Conservation (phyloP, 768 basidiomycete genomes). For the Collybia nuda region DNA sequence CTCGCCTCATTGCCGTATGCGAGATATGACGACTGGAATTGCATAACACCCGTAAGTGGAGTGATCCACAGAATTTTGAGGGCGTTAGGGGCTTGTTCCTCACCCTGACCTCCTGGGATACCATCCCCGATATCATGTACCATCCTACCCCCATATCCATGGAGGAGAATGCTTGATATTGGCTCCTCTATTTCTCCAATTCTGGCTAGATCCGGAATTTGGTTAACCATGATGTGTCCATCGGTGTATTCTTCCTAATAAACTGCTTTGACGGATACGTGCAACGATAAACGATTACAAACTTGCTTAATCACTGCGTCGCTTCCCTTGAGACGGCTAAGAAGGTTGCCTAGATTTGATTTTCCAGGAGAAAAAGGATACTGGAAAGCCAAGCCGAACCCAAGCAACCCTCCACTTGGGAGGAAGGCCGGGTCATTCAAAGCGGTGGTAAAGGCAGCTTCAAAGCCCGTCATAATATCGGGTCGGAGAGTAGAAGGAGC, state of each 20-base stretch:
- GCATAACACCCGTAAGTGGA: neutral
- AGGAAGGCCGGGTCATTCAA: neutral
- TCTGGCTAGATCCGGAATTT: neutral
- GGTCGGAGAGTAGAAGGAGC: too few relatives aligned
- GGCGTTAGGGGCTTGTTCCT: neutral
- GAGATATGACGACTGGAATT: neutral
- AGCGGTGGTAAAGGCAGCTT: neutral
- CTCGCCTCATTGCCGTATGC: constrained; percentile 5
- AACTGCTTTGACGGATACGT: neutral
- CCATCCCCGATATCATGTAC: neutral
- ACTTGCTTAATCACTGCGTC: neutral
- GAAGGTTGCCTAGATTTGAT: neutral
- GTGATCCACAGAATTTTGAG: constrained; percentile 5
- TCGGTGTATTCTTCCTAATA: neutral
- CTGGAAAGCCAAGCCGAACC: neutral
- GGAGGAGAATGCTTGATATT: neutral
- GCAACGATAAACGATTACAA: neutral
- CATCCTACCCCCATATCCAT: neutral
- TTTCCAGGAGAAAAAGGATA: neutral
- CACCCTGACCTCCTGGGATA: neutral
- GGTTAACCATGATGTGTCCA: neutral
- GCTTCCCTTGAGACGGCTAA: neutral
- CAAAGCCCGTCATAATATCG: too few relatives aligned
- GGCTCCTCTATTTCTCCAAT: too few relatives aligned
- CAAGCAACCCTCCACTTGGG: neutral